Evolutionary conservation across 306 rosid genomes (phyloP).

Genomic region (Neltuma alba): DNA sequence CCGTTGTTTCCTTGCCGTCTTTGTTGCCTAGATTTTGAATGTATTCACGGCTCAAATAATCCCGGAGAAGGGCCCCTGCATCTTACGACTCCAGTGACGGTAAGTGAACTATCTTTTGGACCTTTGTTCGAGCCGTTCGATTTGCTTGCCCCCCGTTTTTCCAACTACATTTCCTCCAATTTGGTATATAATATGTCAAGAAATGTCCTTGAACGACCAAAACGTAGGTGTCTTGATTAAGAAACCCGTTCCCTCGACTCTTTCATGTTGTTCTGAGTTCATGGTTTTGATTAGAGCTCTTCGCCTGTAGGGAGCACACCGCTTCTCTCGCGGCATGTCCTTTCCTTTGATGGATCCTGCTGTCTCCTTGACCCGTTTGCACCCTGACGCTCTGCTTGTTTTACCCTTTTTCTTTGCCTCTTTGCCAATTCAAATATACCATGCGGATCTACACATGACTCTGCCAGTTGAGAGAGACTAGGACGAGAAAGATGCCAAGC

Average conservation of each 20-base stretch:
- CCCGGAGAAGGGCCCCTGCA: slow-evolving; percentile 27
- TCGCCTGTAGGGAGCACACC: not conserved
- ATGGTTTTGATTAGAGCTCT: not conserved
- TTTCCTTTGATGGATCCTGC: not conserved
- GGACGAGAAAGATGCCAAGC: not conserved
- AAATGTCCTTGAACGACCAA: not conserved
- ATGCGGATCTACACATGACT: not conserved
- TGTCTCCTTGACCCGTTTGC: not conserved
- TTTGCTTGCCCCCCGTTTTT: slow-evolving; percentile 21
- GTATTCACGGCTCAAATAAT: slow-evolving; percentile 19
- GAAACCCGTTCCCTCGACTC: not conserved
- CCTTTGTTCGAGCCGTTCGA: slow-evolving; percentile 27
- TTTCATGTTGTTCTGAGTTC: not conserved
- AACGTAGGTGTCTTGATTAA: not conserved
- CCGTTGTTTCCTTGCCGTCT: slow-evolving; percentile 33
- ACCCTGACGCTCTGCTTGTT: not conserved
- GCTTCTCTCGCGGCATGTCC: not conserved
- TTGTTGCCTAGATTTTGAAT: not conserved
- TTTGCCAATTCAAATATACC: not conserved
- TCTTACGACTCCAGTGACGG: slow-evolving; percentile 29
- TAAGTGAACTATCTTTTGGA: slow-evolving; percentile 39
- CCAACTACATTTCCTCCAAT: slow-evolving; percentile 5
- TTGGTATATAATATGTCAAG: not conserved
- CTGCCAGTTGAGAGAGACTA: not conserved
- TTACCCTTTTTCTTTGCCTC: not conserved